Evolutionary conservation across 805 yeast species (phyloP), one percentile per base, ranked within the genome.

Genomic region (Zygosaccharomyces bisporus): DNA sequence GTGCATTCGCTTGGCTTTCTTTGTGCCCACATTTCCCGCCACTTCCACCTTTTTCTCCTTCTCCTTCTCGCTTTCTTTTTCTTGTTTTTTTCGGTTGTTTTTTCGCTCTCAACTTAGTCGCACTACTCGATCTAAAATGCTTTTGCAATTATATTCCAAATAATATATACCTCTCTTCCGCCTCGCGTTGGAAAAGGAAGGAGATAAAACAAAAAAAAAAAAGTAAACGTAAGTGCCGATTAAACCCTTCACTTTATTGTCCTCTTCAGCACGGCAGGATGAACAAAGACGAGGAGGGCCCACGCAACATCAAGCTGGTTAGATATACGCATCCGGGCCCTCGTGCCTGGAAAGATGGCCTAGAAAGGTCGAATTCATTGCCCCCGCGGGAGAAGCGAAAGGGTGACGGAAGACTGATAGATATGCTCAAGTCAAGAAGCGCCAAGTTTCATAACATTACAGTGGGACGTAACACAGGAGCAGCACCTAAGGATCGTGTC

Each of bases 291-390:
- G 23, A 37, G 8, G 40, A 37, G 6, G 40, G 32, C 21, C 32
- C 40, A 18, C 40, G 40, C 30, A 37, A 37, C 32, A 37, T 37
- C 10, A 37, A 37, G 16, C 40, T 37, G 14, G 40, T 37, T 4
- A 37, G 40, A 25, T 37, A 37, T 37, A 37, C 40, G 19, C 40
- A 37, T 37, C 40, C 40, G 27, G 30, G 32, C 6, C 31, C 40
- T 9, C 40, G 30, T 16, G 30, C 27, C 21, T 37, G 40, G 40
- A 37, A 37, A 12, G 40, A 37, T 37, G 32, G 40, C 3, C 16
- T 37, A n/a, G 40, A 24, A 24, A 37, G 30, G 20, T 37, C 40
- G 13, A 25, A 14, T 25, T 37, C 40, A 10, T 21, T 37, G 19
- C 40, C 40, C 4, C 32, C 25, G 17, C 40, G 20, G 19, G 32